phyloP scores from a whole-genome alignment of 495 filamentous ascomycete genomes.

The Hypoxylon perforatum region DNA sequence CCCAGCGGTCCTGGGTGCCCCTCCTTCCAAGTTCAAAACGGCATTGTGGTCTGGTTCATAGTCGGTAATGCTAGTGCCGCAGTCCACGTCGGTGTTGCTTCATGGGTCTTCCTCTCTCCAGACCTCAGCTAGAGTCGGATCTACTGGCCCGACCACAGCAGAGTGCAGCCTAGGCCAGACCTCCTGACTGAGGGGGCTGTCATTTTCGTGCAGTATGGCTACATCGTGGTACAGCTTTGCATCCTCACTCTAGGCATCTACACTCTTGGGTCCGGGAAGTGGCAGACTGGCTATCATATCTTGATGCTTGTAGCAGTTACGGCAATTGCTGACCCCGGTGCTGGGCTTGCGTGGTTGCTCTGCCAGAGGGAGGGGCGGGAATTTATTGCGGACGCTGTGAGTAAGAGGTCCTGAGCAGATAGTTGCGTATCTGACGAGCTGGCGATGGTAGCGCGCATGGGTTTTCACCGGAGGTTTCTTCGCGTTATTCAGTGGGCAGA shows the following conservation, averaged over 20 bases:
- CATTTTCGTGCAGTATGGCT: conserved; percentile 32
- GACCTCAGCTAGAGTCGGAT: conserved; percentile 18
- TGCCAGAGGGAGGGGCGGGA: conserved; percentile 14
- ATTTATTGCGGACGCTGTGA: not conserved
- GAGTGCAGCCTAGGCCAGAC: conserved; percentile 18
- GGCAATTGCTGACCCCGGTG: conserved; percentile 22
- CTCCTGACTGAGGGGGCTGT: conserved; percentile 10
- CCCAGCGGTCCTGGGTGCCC: conserved; percentile 9
- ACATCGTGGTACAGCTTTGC: conserved; percentile 8
- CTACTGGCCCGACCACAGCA: conserved; percentile 17
- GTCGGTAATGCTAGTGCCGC: conserved; percentile 5
- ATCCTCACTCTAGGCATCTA: conserved; percentile 23
- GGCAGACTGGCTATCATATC: not conserved
- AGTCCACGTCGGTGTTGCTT: conserved; percentile 6
- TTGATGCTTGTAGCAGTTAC: conserved; percentile 1
- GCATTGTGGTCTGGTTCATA: conserved; percentile 16
- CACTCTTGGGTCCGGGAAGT: not conserved
- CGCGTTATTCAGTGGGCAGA: not conserved
- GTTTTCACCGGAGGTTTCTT: conserved; percentile 9
- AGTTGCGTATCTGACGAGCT: not conserved
- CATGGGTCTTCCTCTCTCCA: conserved; percentile 2
- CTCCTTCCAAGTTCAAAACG: conserved; percentile 13
- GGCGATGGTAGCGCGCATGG: not conserved
- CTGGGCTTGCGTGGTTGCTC: conserved; percentile 30
- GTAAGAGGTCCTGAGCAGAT: conserved; percentile 2